A percentile compares a stretch with the other conserved stretches of the same genome.
phyloP scores from a whole-genome alignment of 2,329 filamentous ascomycete species.

The Ascochyta rabiei region DNA sequence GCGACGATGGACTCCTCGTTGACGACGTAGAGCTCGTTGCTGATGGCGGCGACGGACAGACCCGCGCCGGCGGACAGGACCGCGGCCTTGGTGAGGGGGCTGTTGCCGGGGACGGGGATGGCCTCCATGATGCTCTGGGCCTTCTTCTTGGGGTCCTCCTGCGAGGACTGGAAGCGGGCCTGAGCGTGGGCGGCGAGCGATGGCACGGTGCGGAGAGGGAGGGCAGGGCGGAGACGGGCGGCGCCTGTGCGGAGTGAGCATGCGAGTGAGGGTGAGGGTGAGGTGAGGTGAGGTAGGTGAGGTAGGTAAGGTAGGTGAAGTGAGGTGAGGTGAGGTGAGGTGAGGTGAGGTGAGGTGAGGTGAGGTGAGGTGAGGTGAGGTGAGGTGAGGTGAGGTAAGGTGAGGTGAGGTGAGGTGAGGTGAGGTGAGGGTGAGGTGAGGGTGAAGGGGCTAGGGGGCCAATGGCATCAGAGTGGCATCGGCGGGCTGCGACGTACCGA shows the following conservation, averaged over 20 bases:
- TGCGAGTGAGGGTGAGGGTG: constrained; percentile 17
- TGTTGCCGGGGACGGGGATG: constrained; percentile 91
- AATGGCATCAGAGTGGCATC: constrained; percentile 49
- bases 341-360: too few species aligned
- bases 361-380: too few species aligned
- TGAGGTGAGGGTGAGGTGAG: too few species aligned
- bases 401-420: too few species aligned
- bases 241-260: constrained; percentile 66
- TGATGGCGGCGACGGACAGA: constrained; percentile 91
- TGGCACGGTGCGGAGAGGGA: constrained; percentile 76
- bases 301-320: too few species aligned
- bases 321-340: too few species aligned
- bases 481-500: constrained; percentile 70
- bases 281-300: too few species aligned
- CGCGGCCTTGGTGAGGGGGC: constrained; percentile 91
- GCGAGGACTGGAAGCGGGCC: constrained; percentile 75
- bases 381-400: too few species aligned
- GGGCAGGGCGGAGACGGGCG: constrained; percentile 79
- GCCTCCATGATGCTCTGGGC: constrained; percentile 93
- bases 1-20: constrained; percentile 98
- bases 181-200: constrained; percentile 72
- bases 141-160: constrained; percentile 93
- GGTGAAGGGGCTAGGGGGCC: constrained; percentile 31
- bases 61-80: constrained; percentile 93
- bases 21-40: constrained; percentile 99